Conservation (phyloP, 495 filamentous ascomycete genomes). For the Aspergillus affinis region DNA sequence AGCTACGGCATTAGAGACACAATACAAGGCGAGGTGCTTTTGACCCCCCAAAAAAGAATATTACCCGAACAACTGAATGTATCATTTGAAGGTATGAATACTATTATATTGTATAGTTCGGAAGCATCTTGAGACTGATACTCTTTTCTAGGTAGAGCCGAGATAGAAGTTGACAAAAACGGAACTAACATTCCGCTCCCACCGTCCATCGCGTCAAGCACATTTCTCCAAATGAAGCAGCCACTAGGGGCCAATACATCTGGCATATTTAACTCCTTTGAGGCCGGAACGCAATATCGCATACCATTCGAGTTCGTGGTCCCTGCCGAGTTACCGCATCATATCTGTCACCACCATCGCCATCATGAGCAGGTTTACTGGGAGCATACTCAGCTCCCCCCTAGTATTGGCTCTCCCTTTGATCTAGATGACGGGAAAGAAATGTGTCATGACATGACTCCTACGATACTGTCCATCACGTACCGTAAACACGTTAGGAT, state of each 20-base stretch:
- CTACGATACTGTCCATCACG: neutral
- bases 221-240: slow-evolving; percentile 9
- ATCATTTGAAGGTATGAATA: slow-evolving; percentile 9
- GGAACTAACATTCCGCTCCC: slow-evolving; percentile 10
- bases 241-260: neutral
- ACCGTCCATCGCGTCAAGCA: neutral
- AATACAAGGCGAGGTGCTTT: slow-evolving; percentile 5
- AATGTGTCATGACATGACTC: neutral
- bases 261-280: neutral
- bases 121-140: too few relatives aligned
- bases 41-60: slow-evolving; percentile 5
- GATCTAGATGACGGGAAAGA: neutral
- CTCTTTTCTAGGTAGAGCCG: slow-evolving; percentile 7
- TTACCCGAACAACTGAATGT: slow-evolving; percentile 2
- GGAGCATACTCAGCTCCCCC: slow-evolving; percentile 9
- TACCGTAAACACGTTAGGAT: slow-evolving; percentile 2
- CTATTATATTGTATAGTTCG: too few relatives aligned
- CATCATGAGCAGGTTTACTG: slow-evolving; percentile 4
- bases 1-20: slow-evolving; percentile 1
- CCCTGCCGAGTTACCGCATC: slow-evolving; percentile 5
- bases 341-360: slow-evolving; percentile 7
- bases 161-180: slow-evolving; percentile 6
- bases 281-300: neutral
- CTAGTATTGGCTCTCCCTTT: neutral
- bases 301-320: slow-evolving; percentile 14